Percentiles rank a stretch among this genome's conserved stretches.
Evolutionary conservation across 2,329 filamentous ascomycete genomes (phyloP).

Genomic region (Bisporella sp.): DNA sequence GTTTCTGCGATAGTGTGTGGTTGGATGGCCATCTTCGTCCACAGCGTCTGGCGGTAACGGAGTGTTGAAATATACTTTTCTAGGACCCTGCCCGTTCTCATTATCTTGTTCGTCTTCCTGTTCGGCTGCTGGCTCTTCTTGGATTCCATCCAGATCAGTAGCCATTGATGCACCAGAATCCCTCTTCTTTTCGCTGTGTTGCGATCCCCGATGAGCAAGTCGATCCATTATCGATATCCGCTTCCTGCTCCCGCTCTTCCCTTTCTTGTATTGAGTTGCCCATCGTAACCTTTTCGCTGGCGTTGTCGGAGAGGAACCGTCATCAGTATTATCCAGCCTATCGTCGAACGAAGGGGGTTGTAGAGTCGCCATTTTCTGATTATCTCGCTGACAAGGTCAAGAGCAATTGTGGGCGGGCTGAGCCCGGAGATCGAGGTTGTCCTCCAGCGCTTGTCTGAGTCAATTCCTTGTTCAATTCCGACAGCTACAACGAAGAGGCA

Average conservation of each 20-base stretch:
- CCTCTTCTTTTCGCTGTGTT: constrained; percentile 63
- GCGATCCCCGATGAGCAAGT: constrained; percentile 50
- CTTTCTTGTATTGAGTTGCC: constrained; percentile 85
- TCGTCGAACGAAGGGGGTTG: constrained; percentile 13
- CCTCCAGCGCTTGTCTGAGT: constrained; percentile 7
- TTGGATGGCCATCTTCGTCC: constrained; percentile 74
- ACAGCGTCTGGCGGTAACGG: constrained; percentile 67
- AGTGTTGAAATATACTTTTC: constrained; percentile 78
- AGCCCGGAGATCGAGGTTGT: constrained; percentile 12
- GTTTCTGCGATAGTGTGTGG: constrained; percentile 70
- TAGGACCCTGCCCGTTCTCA: constrained; percentile 32
- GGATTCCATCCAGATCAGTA: constrained; percentile 26
- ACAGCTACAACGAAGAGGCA: no score
- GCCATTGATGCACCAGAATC: constrained; percentile 35
- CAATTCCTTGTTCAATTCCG: not conserved
- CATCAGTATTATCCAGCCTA: constrained; percentile 22
- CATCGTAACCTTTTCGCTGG: constrained; percentile 80
- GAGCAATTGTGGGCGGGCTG: constrained; percentile 12
- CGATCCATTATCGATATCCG: constrained; percentile 76
- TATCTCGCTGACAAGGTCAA: not conserved
- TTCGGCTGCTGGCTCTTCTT: constrained; percentile 17
- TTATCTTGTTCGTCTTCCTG: constrained; percentile 27
- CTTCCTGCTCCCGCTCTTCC: constrained; percentile 70
- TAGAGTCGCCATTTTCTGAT: constrained; percentile 9
- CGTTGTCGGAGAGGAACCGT: constrained; percentile 44